Conservation (phyloP, 768 basidiomycete species). For the Pleurotus giganteus region DNA sequence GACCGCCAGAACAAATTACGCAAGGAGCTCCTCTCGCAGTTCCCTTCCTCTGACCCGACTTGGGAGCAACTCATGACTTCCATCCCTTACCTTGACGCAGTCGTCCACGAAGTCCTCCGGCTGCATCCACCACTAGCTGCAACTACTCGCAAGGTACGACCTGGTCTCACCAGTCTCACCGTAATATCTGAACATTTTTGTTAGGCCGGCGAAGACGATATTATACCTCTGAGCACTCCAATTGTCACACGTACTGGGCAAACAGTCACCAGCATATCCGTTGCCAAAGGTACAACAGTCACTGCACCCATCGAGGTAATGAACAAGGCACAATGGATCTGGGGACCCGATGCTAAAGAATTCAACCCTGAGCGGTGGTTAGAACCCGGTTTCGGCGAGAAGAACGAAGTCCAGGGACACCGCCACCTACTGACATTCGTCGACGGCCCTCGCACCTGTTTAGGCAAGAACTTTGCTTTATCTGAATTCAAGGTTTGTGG, state of each 20-base stretch:
- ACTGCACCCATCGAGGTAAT: slow-evolving; percentile 41
- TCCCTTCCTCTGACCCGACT: slow-evolving; percentile 43
- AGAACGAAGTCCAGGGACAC: slow-evolving; percentile 41
- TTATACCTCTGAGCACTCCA: slow-evolving; percentile 55
- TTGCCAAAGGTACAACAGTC: slow-evolving; percentile 48
- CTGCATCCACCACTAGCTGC: slow-evolving; percentile 39
- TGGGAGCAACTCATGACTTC: slow-evolving; percentile 50
- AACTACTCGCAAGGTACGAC: slow-evolving; percentile 35
- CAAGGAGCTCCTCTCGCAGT: slow-evolving; percentile 40
- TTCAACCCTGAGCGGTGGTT: slow-evolving; percentile 72
- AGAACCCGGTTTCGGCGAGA: slow-evolving; percentile 4
- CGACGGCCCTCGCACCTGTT: slow-evolving; percentile 49
- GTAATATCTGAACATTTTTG: not conserved
- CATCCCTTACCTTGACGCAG: slow-evolving; percentile 56
- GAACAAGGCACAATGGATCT: slow-evolving; percentile 51
- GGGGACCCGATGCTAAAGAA: slow-evolving; percentile 58
- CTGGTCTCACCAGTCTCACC: not conserved
- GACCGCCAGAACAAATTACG: slow-evolving; percentile 48
- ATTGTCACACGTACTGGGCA: slow-evolving; percentile 41
- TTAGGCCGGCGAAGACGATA: slow-evolving; percentile 44
- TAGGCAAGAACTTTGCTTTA: slow-evolving; percentile 48
- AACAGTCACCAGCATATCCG: slow-evolving; percentile 33
- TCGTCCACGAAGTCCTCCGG: slow-evolving; percentile 44
- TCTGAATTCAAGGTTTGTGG: slow-evolving; percentile 41
- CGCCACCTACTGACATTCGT: slow-evolving; percentile 50